These are phyloP conservation scores for Neonectria magnoliae DNA, from an alignment of 2,329 filamentous ascomycete genomes.

Conservation along the genomic window DNA sequence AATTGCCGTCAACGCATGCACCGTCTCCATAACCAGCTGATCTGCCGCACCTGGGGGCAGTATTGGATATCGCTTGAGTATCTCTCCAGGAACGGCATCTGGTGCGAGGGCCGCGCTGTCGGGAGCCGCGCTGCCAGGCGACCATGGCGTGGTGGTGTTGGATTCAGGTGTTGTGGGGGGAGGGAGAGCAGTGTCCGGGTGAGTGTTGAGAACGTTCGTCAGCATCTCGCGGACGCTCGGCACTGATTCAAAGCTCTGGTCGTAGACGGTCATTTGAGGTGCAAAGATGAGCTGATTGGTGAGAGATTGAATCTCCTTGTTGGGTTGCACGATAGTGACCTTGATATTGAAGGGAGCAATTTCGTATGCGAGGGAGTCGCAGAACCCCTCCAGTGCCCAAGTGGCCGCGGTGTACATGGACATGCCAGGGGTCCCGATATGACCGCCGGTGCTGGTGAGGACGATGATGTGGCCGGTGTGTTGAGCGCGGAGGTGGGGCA, in stretches of 20 bases:
- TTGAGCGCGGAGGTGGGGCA: slow-evolving; percentile 82
- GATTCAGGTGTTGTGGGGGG: slow-evolving; percentile 38
- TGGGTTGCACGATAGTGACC: slow-evolving; percentile 94
- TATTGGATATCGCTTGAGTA: slow-evolving; percentile 77
- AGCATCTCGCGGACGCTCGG: slow-evolving; percentile 87
- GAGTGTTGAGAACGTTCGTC: slow-evolving; percentile 78
- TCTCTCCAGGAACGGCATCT: slow-evolving; percentile 51
- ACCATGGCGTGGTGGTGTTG: slow-evolving; percentile 42
- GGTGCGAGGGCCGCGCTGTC: slow-evolving; percentile 48
- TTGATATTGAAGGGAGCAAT: slow-evolving; percentile 97
- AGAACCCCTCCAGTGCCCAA: slow-evolving; percentile 96
- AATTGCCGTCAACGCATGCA: slow-evolving; percentile 90
- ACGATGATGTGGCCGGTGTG: slow-evolving; percentile 91
- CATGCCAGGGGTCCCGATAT: slow-evolving; percentile 91
- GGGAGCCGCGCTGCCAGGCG: slow-evolving; percentile 45
- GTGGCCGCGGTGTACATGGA: slow-evolving; percentile 91
- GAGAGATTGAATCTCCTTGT: slow-evolving; percentile 88
- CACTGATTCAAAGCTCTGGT: slow-evolving; percentile 61
- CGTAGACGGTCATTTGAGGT: slow-evolving; percentile 72
- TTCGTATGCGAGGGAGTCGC: slow-evolving; percentile 94
- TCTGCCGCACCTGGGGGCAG: slow-evolving; percentile 76
- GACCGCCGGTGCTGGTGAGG: slow-evolving; percentile 88
- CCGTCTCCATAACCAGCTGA: slow-evolving; percentile 84
- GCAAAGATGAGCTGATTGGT: slow-evolving; percentile 89
- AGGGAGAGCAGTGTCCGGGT: slow-evolving; percentile 71